phyloP scores from a whole-genome alignment of 2,329 filamentous ascomycete species.

The Aquanectria penicillioides region DNA sequence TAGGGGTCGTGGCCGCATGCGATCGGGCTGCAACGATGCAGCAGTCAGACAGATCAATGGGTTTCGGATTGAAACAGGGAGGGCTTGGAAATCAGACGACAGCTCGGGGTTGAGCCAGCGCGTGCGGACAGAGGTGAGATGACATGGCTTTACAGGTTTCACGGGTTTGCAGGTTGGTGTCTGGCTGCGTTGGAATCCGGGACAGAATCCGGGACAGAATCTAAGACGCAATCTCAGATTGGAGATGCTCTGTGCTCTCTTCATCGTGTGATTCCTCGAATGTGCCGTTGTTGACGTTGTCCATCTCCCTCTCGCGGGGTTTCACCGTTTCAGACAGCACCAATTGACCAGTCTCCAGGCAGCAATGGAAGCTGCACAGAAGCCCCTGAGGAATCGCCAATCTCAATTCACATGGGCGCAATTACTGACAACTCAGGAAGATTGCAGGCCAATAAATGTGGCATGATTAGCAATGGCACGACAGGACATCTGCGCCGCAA shows the following conservation, averaged over 20 bases:
- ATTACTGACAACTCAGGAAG: neutral
- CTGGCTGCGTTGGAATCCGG: neutral
- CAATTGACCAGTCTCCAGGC: neutral
- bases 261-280: no score
- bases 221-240: no score
- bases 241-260: no score
- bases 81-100: neutral
- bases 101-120: no score
- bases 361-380: neutral
- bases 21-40: neutral
- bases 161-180: neutral
- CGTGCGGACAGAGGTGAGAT: no score
- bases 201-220: no score
- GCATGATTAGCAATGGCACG: conserved; percentile 11
- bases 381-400: conserved; percentile 1
- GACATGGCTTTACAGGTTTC: neutral
- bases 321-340: no score
- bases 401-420: neutral
- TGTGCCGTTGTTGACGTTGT: no score
- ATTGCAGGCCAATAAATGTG: conserved; percentile 2
- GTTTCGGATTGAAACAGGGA: conserved; percentile 6
- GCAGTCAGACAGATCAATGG: neutral
- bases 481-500: no score
- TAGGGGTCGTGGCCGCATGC: neutral
- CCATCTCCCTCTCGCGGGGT: no score